phyloP scores from a whole-genome alignment of 345 rosid genomes.

The Acer yangbiense region DNA sequence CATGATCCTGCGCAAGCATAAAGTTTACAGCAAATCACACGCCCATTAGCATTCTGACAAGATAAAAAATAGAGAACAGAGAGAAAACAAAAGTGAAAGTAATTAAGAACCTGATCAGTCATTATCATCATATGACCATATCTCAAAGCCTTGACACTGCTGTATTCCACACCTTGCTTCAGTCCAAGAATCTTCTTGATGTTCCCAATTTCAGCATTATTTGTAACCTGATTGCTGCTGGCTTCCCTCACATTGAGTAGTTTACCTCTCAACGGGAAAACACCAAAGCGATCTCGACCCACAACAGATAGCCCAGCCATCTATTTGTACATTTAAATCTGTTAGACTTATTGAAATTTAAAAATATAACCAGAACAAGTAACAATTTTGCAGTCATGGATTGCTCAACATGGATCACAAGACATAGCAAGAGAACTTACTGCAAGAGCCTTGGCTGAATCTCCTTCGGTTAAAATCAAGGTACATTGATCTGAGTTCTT shows the following conservation, averaged over 20 bases:
- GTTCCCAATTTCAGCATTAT: slow-evolving; percentile 81
- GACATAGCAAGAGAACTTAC: slow-evolving; percentile 45
- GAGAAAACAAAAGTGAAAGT: background rate
- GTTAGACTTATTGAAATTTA: slow-evolving; percentile 5
- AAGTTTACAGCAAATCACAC: background rate
- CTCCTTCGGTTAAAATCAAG: slow-evolving; percentile 97
- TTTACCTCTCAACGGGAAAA: slow-evolving; percentile 94
- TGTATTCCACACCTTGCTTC: slow-evolving; percentile 75
- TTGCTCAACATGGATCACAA: background rate
- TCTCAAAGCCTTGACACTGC: slow-evolving; percentile 82
- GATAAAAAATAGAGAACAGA: background rate
- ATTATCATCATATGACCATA: slow-evolving; percentile 98
- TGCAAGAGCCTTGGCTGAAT: slow-evolving; percentile 95
- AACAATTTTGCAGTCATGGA: background rate
- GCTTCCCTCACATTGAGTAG: slow-evolving; percentile 97
- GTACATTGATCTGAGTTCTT: slow-evolving; percentile 75
- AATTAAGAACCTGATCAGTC: slow-evolving; percentile 86
- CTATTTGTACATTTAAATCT: slow-evolving; percentile 35
- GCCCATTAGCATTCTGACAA: background rate
- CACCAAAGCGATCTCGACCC: slow-evolving; percentile 73
- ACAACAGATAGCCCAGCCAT: slow-evolving; percentile 73
- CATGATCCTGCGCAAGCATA: slow-evolving; percentile 74
- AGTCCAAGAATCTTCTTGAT: slow-evolving; percentile 94
- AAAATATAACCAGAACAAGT: background rate
- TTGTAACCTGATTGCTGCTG: slow-evolving; percentile 70